Evolutionary conservation across 1,284 basidiomycete genomes (phyloP), one percentile per base, ranked within the genome.

Genomic region (Mycena citricolor): DNA sequence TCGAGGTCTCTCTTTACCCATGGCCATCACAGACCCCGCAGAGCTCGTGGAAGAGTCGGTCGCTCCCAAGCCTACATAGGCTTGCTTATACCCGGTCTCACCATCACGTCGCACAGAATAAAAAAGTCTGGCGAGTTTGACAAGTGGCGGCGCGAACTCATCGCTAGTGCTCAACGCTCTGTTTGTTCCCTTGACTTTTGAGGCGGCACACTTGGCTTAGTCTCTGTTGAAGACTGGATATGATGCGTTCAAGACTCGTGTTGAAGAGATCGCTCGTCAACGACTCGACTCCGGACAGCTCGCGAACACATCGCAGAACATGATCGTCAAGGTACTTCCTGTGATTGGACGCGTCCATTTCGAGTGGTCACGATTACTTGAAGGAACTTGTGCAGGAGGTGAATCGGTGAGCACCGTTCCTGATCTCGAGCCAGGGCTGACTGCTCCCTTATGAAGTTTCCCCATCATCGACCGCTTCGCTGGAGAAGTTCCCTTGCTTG

Each of bases 61-160:
- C 28, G 32, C 17, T 22, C 25, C 22, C n/a, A n/a, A n/a, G n/a
- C n/a, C n/a, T n/a, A n/a, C n/a, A n/a, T n/a, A n/a, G n/a, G n/a
- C 33, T 47, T 20, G 33, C 22, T 17, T 21, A 5, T 32, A 12
- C 17, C 14, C 22, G 20, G 11, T 20, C 23, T 41, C 28, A 33
- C 21, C 19, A 32, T 30, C 32, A 36, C n/a, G 24, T 20, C 17
- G 23, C 37, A 34, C 58, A 88, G 85, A 54, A 88, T 86, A 70
- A 87, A 88, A 62, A 83, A 82, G 57, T 85, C 83, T 6, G 86
- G 86, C 21, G 83, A 88, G 65, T 88, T 86, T 55, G 85, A 88
- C 55, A 77, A 81, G 28, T 61, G 88, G 47, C 72, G 86, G 37
- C 75, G 77, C 33, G 79, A 87, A 57, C 65, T 89, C 16, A 61